A percentile compares a stretch with the other conserved stretches of the same genome.
phyloP scores from a whole-genome alignment of 202 grass and related monocot species.

The Zizania palustris region DNA sequence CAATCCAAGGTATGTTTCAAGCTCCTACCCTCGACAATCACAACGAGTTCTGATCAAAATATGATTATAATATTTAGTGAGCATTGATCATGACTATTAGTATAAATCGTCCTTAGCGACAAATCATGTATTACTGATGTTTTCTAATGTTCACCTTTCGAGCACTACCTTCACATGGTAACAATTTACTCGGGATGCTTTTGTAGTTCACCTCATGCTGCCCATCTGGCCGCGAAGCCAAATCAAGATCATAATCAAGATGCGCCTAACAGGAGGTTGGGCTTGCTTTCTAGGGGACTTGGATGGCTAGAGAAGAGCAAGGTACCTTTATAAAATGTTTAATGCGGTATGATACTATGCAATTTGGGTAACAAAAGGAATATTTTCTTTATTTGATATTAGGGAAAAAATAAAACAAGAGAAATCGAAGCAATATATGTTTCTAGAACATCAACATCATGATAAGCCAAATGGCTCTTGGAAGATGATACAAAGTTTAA shows the following conservation, averaged over 20 bases:
- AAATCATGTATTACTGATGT: slow-evolving; percentile 23
- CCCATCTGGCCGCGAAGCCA: slow-evolving; percentile 31
- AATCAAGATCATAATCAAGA: slow-evolving; percentile 60
- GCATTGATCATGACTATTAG: background rate
- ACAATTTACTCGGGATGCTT: slow-evolving; percentile 40
- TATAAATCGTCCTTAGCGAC: slow-evolving; percentile 14
- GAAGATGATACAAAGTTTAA: slow-evolving; percentile 32
- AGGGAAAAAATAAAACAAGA: background rate
- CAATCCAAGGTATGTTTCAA: slow-evolving; percentile 67
- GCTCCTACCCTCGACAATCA: slow-evolving; percentile 6
- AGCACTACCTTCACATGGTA: slow-evolving; percentile 19
- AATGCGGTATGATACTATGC: slow-evolving; percentile 7
- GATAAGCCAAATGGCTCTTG: slow-evolving; percentile 14
- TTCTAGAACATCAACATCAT: slow-evolving; percentile 19
- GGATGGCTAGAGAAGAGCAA: slow-evolving; percentile 97
- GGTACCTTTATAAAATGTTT: slow-evolving; percentile 50
- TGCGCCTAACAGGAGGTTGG: slow-evolving; percentile 59
- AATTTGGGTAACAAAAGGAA: slow-evolving; percentile 18
- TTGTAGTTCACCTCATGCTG: slow-evolving; percentile 53
- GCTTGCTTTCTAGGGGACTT: slow-evolving; percentile 82
- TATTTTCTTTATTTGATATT: slow-evolving; percentile 22
- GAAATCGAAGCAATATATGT: background rate
- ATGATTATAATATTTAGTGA: slow-evolving; percentile 25
- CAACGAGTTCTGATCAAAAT: slow-evolving; percentile 10
- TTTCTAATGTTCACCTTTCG: slow-evolving; percentile 18